phyloP scores from a whole-genome alignment of 2,329 filamentous ascomycete genomes.

The Colletotrichum camelliae region DNA sequence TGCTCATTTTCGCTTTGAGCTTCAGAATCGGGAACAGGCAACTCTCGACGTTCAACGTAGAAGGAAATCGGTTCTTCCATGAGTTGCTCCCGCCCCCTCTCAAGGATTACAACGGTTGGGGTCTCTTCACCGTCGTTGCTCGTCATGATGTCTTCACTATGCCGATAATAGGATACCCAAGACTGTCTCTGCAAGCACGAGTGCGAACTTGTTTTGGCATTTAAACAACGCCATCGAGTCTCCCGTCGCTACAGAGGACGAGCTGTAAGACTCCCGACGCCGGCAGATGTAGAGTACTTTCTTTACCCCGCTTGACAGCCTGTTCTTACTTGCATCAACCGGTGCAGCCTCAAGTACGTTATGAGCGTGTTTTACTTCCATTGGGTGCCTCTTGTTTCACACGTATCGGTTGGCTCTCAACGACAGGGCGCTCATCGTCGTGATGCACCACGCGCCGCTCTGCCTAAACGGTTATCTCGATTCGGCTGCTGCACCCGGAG shows the following conservation, averaged over 20 bases:
- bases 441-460: background rate
- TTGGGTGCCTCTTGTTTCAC: background rate
- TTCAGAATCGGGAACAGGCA: fast-evolving
- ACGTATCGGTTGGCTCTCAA: background rate
- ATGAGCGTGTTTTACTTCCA: background rate
- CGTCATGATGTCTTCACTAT: background rate
- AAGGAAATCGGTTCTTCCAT: background rate
- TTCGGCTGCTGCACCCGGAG: background rate
- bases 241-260: background rate
- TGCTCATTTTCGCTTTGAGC: background rate
- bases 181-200: background rate
- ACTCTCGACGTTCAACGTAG: background rate
- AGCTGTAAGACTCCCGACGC: background rate
- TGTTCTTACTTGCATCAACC: background rate
- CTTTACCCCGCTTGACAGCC: background rate
- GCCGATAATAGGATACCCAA: background rate
- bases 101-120: background rate
- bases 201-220: background rate
- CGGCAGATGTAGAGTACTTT: background rate
- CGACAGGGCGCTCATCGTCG: background rate
- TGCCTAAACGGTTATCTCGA: background rate
- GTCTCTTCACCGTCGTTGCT: background rate
- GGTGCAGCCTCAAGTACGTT: background rate
- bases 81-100: background rate
- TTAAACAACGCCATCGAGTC: background rate